A percentile compares a stretch with the other conserved stretches of the same genome.
Evolutionary conservation across 2,329 filamentous ascomycete species (phyloP).

Genomic region (Botrytis squamosa): DNA sequence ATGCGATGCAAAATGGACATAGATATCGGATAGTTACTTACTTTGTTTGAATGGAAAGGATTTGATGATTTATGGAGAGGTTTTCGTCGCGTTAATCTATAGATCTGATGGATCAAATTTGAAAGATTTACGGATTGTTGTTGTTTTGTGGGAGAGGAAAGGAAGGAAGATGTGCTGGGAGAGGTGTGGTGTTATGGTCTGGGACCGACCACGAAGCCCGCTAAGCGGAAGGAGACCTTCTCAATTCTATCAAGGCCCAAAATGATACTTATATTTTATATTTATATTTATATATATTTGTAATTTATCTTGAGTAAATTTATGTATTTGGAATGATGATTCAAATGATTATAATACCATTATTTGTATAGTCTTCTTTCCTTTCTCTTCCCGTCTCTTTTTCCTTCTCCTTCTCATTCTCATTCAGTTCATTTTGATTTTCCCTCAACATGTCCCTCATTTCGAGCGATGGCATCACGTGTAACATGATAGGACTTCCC

Average conservation of each 20-base stretch:
- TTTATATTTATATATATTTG: not conserved
- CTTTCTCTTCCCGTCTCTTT: not conserved
- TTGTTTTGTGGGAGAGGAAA: slow-evolving; percentile 9
- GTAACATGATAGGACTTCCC: not conserved
- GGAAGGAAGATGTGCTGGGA: slow-evolving; percentile 13
- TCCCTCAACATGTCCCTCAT: not conserved
- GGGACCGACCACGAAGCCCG: slow-evolving; percentile 20
- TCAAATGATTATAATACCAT: too few species aligned
- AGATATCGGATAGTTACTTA: not conserved
- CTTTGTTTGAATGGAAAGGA: not conserved
- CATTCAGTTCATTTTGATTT: not conserved
- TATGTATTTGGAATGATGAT: not conserved
- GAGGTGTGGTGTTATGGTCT: slow-evolving; percentile 18
- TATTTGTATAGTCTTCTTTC: not conserved
- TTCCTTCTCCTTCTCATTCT: not conserved
- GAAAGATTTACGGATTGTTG: slow-evolving; percentile 14
- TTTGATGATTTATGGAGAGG: not conserved
- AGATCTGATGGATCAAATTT: not conserved
- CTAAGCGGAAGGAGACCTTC: slow-evolving; percentile 16
- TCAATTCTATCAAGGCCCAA: not conserved
- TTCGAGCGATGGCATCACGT: slow-evolving; percentile 1
- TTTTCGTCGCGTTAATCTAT: not conserved
- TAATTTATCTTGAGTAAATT: not conserved
- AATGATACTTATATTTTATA: not conserved
- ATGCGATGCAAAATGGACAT: not conserved